These are phyloP conservation scores for Triangularia setosa DNA, from an alignment of 2,329 filamentous ascomycete genomes.

Conservation along the genomic window DNA sequence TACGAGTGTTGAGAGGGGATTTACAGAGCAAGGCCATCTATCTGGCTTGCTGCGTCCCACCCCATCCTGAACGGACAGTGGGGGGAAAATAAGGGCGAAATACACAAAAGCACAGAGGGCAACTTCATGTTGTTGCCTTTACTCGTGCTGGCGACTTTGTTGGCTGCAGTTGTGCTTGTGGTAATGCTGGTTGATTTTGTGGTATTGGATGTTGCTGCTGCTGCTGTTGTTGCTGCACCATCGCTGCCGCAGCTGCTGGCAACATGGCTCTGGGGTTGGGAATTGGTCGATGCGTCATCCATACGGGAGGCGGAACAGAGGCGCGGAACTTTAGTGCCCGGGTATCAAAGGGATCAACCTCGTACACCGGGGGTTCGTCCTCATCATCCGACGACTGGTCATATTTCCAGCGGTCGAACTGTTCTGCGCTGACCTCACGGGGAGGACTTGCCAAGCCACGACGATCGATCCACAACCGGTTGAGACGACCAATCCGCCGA, in stretches of 20 bases:
- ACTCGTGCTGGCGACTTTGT: slow-evolving; percentile 7
- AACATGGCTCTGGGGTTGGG: slow-evolving; percentile 14
- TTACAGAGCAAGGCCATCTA: slow-evolving; percentile 21
- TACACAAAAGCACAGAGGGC: neutral
- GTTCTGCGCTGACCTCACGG: slow-evolving; percentile 41
- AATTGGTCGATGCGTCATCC: slow-evolving; percentile 17
- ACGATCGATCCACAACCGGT: slow-evolving; percentile 84
- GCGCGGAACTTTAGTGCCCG: slow-evolving; percentile 58
- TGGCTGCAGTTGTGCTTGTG: slow-evolving; percentile 4
- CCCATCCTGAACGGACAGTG: neutral
- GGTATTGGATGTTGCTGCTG: slow-evolving; percentile 14
- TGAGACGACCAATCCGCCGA: slow-evolving; percentile 77
- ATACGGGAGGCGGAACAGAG: slow-evolving; percentile 47
- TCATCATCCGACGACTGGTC: slow-evolving; percentile 83
- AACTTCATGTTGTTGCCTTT: slow-evolving; percentile 9
- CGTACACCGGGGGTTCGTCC: slow-evolving; percentile 69
- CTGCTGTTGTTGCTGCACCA: slow-evolving; percentile 9
- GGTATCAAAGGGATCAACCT: slow-evolving; percentile 67
- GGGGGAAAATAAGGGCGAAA: neutral
- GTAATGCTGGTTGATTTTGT: neutral
- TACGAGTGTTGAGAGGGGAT: slow-evolving; percentile 24
- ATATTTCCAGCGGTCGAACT: slow-evolving; percentile 75
- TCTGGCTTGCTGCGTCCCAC: slow-evolving; percentile 9
- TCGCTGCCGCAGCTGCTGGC: slow-evolving; percentile 13
- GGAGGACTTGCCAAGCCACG: slow-evolving; percentile 58